phyloP scores from a whole-genome alignment of 2,329 filamentous ascomycete species.

The Xylaria digitata region DNA sequence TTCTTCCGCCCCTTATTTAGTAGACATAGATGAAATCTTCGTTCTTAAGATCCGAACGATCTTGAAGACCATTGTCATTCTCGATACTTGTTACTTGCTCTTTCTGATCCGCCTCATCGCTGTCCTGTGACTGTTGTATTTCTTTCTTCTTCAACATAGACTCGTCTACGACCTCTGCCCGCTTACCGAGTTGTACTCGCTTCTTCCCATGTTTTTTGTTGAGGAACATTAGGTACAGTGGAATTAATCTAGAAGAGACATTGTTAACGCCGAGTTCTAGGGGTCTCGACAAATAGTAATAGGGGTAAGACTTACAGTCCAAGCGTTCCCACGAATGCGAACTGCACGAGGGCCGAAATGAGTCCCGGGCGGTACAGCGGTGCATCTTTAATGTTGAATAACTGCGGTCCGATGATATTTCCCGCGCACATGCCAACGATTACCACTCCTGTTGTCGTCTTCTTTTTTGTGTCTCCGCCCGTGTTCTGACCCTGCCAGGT shows the following conservation, averaged over 20 bases:
- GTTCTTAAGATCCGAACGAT: slow-evolving; percentile 73
- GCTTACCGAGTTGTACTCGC: slow-evolving; percentile 62
- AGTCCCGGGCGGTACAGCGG: slow-evolving; percentile 69
- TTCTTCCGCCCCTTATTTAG: slow-evolving; percentile 12
- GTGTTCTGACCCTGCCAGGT: slow-evolving; percentile 69
- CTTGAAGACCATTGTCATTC: slow-evolving; percentile 64
- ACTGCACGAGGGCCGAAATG: slow-evolving; percentile 68
- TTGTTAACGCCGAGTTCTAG: slow-evolving; percentile 3
- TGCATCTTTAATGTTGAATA: slow-evolving; percentile 69
- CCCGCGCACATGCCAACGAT: slow-evolving; percentile 72
- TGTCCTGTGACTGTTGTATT: slow-evolving; percentile 46
- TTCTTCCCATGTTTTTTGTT: slow-evolving; percentile 60
- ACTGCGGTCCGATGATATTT: slow-evolving; percentile 72
- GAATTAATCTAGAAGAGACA: slow-evolving; percentile 42
- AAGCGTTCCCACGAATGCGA: slow-evolving; percentile 65
- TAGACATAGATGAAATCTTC: slow-evolving; percentile 71
- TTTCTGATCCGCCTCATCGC: slow-evolving; percentile 47
- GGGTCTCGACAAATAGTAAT: slow-evolving; percentile 43
- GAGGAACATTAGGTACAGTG: slow-evolving; percentile 57
- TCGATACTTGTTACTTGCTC: slow-evolving; percentile 48
- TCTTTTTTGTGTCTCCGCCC: slow-evolving; percentile 74
- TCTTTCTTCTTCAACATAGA: slow-evolving; percentile 51
- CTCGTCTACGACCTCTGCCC: slow-evolving; percentile 60
- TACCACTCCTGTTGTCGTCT: slow-evolving; percentile 69
- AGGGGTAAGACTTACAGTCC: slow-evolving; percentile 42